phyloP scores from a whole-genome alignment of 352 stramenopile species.

The Globisporangium irregulare region DNA sequence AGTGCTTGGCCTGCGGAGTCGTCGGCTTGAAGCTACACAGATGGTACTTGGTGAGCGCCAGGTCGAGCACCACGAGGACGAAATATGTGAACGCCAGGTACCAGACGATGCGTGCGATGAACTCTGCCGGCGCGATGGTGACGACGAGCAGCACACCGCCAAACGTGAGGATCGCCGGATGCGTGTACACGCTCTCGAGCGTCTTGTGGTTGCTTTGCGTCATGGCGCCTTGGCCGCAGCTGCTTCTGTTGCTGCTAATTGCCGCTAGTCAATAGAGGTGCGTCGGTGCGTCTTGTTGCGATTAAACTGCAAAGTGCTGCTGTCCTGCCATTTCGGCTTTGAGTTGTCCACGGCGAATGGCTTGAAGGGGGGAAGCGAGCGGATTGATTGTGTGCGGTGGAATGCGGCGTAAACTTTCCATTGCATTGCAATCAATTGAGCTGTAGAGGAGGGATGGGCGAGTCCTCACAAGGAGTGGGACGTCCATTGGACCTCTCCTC shows the following conservation, averaged over 20 bases:
- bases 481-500: background rate
- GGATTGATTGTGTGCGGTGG: too few species aligned
- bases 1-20: conserved; percentile 25
- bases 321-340: background rate
- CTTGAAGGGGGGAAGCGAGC: background rate
- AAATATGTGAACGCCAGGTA: conserved; percentile 35
- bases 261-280: background rate
- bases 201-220: conserved; percentile 10
- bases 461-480: background rate
- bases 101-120: conserved; percentile 23
- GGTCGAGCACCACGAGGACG: conserved; percentile 30
- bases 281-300: background rate
- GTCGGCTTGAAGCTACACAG: conserved; percentile 37
- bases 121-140: conserved; percentile 17
- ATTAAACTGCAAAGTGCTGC: background rate
- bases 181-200: conserved; percentile 13
- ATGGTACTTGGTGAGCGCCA: conserved; percentile 47
- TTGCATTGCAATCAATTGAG: background rate
- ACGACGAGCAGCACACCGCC: conserved; percentile 30
- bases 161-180: conserved; percentile 18
- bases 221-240: background rate
- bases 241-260: background rate
- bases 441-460: background rate
- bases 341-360: background rate
- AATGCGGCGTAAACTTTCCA: background rate